Conservation (phyloP, 441 rosid species). For the Gossypium aridum region DNA sequence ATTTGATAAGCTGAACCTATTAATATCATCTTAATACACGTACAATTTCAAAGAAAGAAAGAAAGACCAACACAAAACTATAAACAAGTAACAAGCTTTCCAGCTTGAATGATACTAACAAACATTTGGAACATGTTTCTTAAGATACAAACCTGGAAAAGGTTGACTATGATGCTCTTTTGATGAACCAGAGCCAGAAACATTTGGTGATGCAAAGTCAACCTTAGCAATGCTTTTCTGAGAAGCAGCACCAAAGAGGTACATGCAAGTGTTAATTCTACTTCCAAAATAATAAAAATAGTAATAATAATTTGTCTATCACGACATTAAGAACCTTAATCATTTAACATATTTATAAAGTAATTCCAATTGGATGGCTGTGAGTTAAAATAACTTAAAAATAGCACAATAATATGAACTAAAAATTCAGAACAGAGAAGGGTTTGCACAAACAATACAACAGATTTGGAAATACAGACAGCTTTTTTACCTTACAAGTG, state of each 20-base stretch:
- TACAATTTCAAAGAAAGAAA: not conserved
- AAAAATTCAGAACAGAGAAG: not conserved
- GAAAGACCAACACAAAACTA: not conserved
- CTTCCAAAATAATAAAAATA: not conserved
- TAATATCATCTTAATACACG: not conserved
- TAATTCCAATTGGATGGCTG: not conserved
- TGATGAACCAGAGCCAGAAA: constrained; percentile 46
- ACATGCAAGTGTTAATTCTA: not conserved
- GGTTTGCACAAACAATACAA: constrained; percentile 6
- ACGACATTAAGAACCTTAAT: not conserved
- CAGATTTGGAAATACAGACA: not conserved
- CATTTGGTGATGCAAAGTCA: constrained; percentile 38
- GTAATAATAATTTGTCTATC: not conserved
- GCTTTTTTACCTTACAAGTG: not conserved
- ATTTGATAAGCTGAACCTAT: not conserved
- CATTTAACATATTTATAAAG: not conserved
- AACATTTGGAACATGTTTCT: not conserved
- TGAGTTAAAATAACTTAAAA: constrained; percentile 2
- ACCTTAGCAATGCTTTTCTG: constrained; percentile 34
- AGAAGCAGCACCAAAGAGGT: constrained; percentile 12
- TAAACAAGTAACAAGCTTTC: not conserved
- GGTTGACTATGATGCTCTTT: constrained; percentile 43
- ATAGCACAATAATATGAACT: not conserved
- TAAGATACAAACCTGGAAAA: constrained; percentile 50
- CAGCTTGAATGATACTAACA: not conserved